These are phyloP conservation scores for Coemansia sp. DNA, from an alignment of 371 early-diverging fungal genomes.

Conservation along the genomic window DNA sequence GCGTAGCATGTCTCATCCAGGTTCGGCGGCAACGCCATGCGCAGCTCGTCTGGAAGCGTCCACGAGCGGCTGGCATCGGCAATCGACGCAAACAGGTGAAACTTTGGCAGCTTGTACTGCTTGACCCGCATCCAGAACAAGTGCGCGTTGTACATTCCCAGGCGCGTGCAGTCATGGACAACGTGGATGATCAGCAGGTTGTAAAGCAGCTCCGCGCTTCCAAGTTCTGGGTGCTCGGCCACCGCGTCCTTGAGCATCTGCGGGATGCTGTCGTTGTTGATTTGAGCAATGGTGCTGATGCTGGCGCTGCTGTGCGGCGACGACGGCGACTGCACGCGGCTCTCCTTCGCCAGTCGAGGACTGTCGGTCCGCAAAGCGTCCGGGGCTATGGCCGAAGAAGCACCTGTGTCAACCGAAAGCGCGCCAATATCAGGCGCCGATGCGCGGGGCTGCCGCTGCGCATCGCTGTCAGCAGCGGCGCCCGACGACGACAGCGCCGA, in stretches of 20 bases:
- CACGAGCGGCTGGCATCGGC: conserved; percentile 49
- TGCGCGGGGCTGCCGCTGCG: not conserved
- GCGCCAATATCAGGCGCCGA: not conserved
- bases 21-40: conserved; percentile 41
- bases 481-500: not conserved
- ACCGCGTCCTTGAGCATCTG: conserved; percentile 36
- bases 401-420: too few relatives aligned
- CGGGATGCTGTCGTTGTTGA: conserved; percentile 45
- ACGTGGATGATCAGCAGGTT: conserved; percentile 47
- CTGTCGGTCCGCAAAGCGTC: conserved; percentile 6
- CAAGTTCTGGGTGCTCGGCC: conserved; percentile 42
- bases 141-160: conserved; percentile 44
- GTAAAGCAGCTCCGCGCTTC: conserved; percentile 46
- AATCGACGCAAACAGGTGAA: conserved; percentile 40
- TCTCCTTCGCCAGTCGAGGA: conserved; percentile 12
- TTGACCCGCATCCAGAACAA: conserved; percentile 49
- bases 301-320: conserved; percentile 8
- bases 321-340: conserved; percentile 6
- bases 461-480: not conserved
- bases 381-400: not conserved
- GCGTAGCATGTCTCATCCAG: conserved; percentile 48
- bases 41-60: conserved; percentile 47
- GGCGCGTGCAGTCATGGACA: conserved; percentile 49
- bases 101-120: conserved; percentile 40
- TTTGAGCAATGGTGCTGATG: conserved; percentile 24